Evolutionary conservation across 2,329 filamentous ascomycete species (phyloP), one percentile per base, ranked within the genome.

Genomic region (Xylariales sp.): DNA sequence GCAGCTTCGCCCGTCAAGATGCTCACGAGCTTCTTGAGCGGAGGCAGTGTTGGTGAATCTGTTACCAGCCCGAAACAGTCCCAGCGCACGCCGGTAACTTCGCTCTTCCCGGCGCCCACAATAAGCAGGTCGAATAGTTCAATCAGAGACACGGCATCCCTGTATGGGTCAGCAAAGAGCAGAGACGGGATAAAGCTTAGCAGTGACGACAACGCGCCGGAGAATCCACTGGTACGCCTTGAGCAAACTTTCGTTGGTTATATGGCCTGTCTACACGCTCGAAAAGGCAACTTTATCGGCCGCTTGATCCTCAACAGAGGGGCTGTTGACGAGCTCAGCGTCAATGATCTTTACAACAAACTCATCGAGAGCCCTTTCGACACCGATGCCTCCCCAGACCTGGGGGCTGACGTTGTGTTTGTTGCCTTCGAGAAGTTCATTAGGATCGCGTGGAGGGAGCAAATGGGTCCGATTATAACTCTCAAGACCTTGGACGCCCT

Each of bases 341-440:
- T 95, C 48, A 95, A 95, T 52, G 88, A 95, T 50, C 69, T 96
- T 2, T 96, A 95, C 63, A 95, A 95, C 55, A 77, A 81, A 23
- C 73, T 96, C 12, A 80, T 95, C 14, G 89, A 95, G 57, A 85
- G 85, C 46, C 87, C 89, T 0, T 83, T 79, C 37, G 88, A 88
- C 52, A 74, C 86, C 46, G 85, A 94, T 37, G 70, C 81, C 8
- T 80, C 86, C 2, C 75, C 81, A 0, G 88, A 95, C 42, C 74
- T 87, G 7, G 76, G 82, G 4, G 80, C 91, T 7, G 89, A 96
- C 53, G 81, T 91, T 15, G 74, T 97, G 5, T 95, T 96, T 55
- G 85, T 86, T 18, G 85, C 90, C 0, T 97, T 96, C 57, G 90
- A 96, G 58, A 96, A 94, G 44, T 97, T 96, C 50, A 67, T 96